Conservation (phyloP, 129 eudicot species). For the carrot (Daucus carota) region DNA sequence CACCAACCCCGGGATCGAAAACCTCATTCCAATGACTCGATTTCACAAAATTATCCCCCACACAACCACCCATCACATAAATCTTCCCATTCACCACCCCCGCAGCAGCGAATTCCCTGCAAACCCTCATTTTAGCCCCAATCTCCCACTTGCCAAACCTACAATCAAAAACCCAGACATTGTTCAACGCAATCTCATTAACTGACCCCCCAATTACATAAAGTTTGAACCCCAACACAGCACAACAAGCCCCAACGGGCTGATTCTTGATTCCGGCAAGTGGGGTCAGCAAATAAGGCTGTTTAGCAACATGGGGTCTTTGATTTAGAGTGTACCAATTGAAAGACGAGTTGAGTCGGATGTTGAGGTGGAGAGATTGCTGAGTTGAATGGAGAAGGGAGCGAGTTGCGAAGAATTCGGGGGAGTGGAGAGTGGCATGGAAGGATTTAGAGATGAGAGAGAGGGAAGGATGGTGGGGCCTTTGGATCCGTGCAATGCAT, state of each 20-base stretch:
- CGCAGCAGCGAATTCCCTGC: slow-evolving; percentile 77
- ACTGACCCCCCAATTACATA: slow-evolving; percentile 75
- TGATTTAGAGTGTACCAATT: slow-evolving; percentile 45
- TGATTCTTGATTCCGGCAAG: slow-evolving; percentile 38
- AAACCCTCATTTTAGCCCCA: slow-evolving; percentile 80
- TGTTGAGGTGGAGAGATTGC: slow-evolving; percentile 51
- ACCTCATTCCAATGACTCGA: slow-evolving; percentile 79
- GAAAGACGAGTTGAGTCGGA: slow-evolving; percentile 54
- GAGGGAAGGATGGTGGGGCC: slow-evolving; percentile 47
- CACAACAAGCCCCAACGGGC: slow-evolving; percentile 55
- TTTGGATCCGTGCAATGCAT: slow-evolving; percentile 75
- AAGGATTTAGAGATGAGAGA: slow-evolving; percentile 59
- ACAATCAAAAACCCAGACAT: slow-evolving; percentile 66
- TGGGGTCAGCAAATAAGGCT: slow-evolving; percentile 21
- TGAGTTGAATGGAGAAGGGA: slow-evolving; percentile 54
- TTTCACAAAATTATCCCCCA: slow-evolving; percentile 57
- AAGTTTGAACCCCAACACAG: slow-evolving; percentile 42
- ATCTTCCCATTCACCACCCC: slow-evolving; percentile 52
- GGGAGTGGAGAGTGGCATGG: slow-evolving; percentile 46
- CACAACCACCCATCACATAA: slow-evolving; percentile 85
- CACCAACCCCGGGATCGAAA: slow-evolving; percentile 52
- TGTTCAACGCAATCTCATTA: slow-evolving; percentile 40
- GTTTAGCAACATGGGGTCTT: slow-evolving; percentile 14
- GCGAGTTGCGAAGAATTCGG: slow-evolving; percentile 54
- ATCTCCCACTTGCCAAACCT: slow-evolving; percentile 48